A percentile compares a stretch with the other conserved stretches of the same genome.
phyloP scores from a whole-genome alignment of 306 rosid species.

The Canavalia gladiata region DNA sequence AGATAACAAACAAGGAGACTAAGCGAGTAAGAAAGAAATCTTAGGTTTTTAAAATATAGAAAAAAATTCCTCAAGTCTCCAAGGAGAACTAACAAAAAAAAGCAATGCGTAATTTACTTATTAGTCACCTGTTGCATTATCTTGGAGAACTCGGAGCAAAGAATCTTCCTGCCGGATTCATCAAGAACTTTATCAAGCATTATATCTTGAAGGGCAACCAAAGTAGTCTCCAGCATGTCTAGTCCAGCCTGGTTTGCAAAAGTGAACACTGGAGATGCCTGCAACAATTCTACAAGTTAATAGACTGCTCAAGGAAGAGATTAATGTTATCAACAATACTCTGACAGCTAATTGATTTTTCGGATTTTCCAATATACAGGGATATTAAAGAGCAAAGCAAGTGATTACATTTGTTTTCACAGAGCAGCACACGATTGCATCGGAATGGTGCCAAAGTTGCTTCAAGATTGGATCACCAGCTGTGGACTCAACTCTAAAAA shows the following conservation, averaged over 20 bases:
- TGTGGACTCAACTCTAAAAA: constrained; percentile 62
- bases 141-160: constrained; percentile 92
- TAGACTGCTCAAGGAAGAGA: neutral
- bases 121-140: constrained; percentile 88
- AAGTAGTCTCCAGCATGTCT: constrained; percentile 97
- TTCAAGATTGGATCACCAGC: constrained; percentile 84
- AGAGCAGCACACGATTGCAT: constrained; percentile 95
- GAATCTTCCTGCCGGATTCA: constrained; percentile 85
- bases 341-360: neutral
- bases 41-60: no score
- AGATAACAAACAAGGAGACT: neutral
- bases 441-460: constrained; percentile 92
- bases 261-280: constrained; percentile 95
- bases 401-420: constrained; percentile 76
- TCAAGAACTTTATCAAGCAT: constrained; percentile 95
- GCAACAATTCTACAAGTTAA: constrained; percentile 42
- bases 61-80: no score
- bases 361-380: neutral
- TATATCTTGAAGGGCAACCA: constrained; percentile 95
- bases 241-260: constrained; percentile 98
- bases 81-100: neutral
- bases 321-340: neutral
- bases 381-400: neutral
- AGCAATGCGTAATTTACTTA: neutral
- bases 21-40: no score